phyloP scores from a whole-genome alignment of 2,329 filamentous ascomycete species.

The Fusarium odoratissimum region DNA sequence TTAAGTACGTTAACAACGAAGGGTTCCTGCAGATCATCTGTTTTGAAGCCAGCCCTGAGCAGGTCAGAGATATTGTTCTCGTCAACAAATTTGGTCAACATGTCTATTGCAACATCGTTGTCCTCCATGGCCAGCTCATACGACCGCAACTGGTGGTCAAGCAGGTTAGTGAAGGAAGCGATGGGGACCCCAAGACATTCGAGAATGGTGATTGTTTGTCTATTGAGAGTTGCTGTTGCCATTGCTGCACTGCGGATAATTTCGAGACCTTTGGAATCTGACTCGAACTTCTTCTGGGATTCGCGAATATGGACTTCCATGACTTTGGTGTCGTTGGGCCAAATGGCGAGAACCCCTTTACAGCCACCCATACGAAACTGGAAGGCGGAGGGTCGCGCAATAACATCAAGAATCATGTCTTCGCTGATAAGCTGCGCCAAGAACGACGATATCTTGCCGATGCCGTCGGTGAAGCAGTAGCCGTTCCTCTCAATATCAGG shows the following conservation, averaged over 20 bases:
- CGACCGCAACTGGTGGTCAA: conserved; percentile 73
- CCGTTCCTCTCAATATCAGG: conserved; percentile 76
- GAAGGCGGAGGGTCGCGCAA: conserved; percentile 79
- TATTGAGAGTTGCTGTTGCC: conserved; percentile 83
- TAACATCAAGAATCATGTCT: conserved; percentile 72
- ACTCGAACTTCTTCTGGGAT: conserved; percentile 89
- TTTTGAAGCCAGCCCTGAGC: conserved; percentile 83
- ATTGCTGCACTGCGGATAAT: conserved; percentile 85
- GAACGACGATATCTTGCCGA: conserved; percentile 88
- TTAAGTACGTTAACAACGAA: conserved; percentile 83
- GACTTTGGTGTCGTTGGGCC: conserved; percentile 73
- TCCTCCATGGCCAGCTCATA: conserved; percentile 78
- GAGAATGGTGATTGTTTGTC: conserved; percentile 89
- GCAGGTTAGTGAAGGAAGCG: conserved; percentile 73
- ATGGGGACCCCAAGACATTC: conserved; percentile 79
- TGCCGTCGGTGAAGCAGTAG: conserved; percentile 87
- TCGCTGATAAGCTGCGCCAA: conserved; percentile 78
- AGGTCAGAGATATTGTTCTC: conserved; percentile 87
- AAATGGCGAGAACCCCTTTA: conserved; percentile 87
- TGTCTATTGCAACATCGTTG: conserved; percentile 69
- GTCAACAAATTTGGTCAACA: conserved; percentile 83
- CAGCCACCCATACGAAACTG: conserved; percentile 94
- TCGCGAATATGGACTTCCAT: conserved; percentile 81
- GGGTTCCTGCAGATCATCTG: conserved; percentile 70
- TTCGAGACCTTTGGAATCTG: conserved; percentile 78